Evolutionary conservation across 306 rosid species (phyloP).

Genomic region (Prinsepia uniflora): DNA sequence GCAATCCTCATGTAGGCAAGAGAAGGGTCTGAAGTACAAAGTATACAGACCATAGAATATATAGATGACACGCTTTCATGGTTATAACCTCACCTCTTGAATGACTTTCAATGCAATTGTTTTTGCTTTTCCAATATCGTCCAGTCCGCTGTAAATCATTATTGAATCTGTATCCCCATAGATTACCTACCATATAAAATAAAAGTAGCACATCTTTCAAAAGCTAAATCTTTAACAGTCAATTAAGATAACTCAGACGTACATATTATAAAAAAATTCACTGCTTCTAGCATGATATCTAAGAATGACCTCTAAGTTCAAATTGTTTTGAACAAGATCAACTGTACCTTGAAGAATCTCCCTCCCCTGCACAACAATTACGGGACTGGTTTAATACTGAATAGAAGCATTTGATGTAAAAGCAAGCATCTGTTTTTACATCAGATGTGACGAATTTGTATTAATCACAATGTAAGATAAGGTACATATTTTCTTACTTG

Average conservation of each 20-base stretch:
- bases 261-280: neutral
- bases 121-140: slow-evolving; percentile 60
- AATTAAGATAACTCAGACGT: slow-evolving; percentile 9
- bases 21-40: slow-evolving; percentile 20
- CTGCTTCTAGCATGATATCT: slow-evolving; percentile 15
- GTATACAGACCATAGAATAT: slow-evolving; percentile 6
- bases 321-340: slow-evolving; percentile 87
- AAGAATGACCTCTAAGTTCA: slow-evolving; percentile 81
- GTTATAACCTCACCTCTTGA: slow-evolving; percentile 66
- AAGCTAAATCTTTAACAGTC: slow-evolving; percentile 17
- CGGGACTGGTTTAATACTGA: slow-evolving; percentile 13
- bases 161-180: slow-evolving; percentile 98
- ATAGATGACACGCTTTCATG: neutral
- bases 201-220: slow-evolving; percentile 18
- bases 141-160: slow-evolving; percentile 93
- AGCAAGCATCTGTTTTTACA: neutral
- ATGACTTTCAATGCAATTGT: slow-evolving; percentile 76
- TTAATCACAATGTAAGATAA: slow-evolving; percentile 13
- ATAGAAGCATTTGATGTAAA: slow-evolving; percentile 24
- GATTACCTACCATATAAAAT: slow-evolving; percentile 60
- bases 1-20: slow-evolving; percentile 5
- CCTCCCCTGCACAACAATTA: slow-evolving; percentile 70
- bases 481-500: slow-evolving; percentile 52
- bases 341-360: slow-evolving; percentile 94
- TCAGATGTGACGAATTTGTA: neutral